phyloP scores from a whole-genome alignment of 1,284 basidiomycete species.

The Caloboletus firmus region DNA sequence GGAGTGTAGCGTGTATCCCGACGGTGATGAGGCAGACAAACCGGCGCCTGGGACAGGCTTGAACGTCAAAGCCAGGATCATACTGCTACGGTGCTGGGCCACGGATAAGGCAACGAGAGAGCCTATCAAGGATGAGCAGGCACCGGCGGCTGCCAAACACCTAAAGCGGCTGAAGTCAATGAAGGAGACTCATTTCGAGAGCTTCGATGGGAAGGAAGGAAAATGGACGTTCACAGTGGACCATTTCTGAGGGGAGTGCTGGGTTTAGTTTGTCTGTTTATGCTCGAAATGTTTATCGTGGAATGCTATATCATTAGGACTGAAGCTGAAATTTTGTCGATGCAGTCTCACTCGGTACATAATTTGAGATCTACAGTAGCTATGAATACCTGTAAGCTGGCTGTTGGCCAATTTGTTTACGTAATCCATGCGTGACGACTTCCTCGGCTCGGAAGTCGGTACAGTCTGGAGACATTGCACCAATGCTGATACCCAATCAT shows the following conservation, averaged over 20 bases:
- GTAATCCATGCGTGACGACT: no score
- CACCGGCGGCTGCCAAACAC: conserved; percentile 76
- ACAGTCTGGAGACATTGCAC: background rate
- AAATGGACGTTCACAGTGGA: conserved; percentile 94
- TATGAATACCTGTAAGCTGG: conserved; percentile 9
- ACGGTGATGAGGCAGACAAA: conserved; percentile 78
- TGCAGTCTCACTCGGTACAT: conserved; percentile 2
- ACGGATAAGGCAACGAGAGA: conserved; percentile 90
- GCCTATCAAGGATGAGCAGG: conserved; percentile 81
- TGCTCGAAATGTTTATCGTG: background rate
- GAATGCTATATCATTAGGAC: conserved; percentile 15
- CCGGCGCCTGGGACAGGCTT: conserved; percentile 82
- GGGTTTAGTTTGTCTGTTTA: background rate
- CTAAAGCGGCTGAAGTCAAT: conserved; percentile 83
- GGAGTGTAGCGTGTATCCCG: conserved; percentile 93
- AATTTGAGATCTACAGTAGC: conserved; percentile 14
- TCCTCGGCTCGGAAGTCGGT: conserved; percentile 3
- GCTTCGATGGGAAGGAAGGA: conserved; percentile 78
- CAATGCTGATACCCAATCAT: conserved; percentile 7
- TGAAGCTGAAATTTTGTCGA: background rate
- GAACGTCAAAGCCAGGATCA: conserved; percentile 84
- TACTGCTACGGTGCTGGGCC: conserved; percentile 84
- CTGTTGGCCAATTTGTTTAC: background rate
- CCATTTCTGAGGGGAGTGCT: conserved; percentile 63
- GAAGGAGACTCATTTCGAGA: conserved; percentile 84